phyloP scores from a whole-genome alignment of 331 rosid genomes.

The Arachis monticola region DNA sequence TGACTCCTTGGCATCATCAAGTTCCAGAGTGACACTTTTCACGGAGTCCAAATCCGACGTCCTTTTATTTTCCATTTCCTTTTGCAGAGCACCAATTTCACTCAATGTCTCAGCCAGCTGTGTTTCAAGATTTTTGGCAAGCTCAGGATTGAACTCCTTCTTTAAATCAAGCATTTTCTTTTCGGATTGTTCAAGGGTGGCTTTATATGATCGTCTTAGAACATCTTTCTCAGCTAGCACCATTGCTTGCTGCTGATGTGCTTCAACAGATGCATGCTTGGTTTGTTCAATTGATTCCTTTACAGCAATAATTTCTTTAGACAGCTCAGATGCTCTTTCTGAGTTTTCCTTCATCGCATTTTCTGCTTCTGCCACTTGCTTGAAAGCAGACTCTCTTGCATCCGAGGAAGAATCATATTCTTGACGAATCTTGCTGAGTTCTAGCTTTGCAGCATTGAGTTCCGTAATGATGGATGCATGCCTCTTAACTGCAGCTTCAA shows the following conservation, averaged over 20 bases:
- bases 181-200: conserved; percentile 66
- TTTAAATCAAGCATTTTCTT: conserved; percentile 63
- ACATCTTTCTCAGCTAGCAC: conserved; percentile 75
- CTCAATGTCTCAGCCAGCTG: conserved; percentile 64
- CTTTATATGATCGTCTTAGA: conserved; percentile 75
- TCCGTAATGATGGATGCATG: conserved; percentile 66
- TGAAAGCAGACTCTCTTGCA: conserved; percentile 60
- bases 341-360: conserved; percentile 61
- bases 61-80: conserved; percentile 79
- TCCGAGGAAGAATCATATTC: conserved; percentile 72
- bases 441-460: conserved; percentile 86
- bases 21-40: conserved; percentile 77
- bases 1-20: conserved; percentile 90
- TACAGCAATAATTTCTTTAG: conserved; percentile 70
- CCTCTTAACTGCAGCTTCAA: conserved; percentile 69
- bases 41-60: conserved; percentile 76
- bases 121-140: conserved; percentile 70
- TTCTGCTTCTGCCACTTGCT: conserved; percentile 72
- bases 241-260: conserved; percentile 73
- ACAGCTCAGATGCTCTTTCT: conserved; percentile 67
- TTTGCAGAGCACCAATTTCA: conserved; percentile 71
- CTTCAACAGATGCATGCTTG: conserved; percentile 66
- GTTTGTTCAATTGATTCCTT: conserved; percentile 77
- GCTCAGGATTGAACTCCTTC: conserved; percentile 72
- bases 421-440: conserved; percentile 69